Conservation (phyloP, 805 yeast species). For the Barnettozyma sp. region DNA sequence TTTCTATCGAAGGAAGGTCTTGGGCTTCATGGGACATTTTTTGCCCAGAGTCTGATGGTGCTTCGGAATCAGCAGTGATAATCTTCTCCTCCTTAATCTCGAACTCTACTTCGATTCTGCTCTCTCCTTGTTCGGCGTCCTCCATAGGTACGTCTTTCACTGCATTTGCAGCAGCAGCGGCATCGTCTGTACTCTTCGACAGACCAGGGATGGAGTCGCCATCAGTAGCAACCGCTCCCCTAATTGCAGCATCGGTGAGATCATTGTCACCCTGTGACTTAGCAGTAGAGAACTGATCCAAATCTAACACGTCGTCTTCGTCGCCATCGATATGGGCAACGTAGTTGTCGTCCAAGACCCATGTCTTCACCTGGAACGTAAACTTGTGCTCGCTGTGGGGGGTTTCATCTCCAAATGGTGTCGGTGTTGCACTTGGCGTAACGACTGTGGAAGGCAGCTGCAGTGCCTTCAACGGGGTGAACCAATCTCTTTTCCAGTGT, state of each 20-base stretch:
- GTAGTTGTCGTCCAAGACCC: slow-evolving; percentile 24
- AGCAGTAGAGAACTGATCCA: slow-evolving; percentile 31
- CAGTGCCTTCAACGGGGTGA: slow-evolving; percentile 15
- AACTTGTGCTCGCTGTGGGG: slow-evolving; percentile 14
- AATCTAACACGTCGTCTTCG: slow-evolving; percentile 38
- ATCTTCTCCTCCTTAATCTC: too few relatives aligned
- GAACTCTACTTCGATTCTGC: too few relatives aligned
- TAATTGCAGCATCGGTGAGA: slow-evolving; percentile 40
- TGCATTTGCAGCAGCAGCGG: slow-evolving; percentile 18
- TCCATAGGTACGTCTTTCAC: too few relatives aligned
- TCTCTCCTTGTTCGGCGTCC: too few relatives aligned
- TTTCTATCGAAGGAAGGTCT: too few relatives aligned
- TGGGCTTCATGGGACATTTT: too few relatives aligned
- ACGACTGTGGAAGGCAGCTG: slow-evolving; percentile 12
- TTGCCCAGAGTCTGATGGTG: too few relatives aligned
- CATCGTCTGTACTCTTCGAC: slow-evolving; percentile 21
- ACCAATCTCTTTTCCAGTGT: slow-evolving; percentile 27
- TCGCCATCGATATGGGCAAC: slow-evolving; percentile 29
- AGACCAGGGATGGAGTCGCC: slow-evolving; percentile 42
- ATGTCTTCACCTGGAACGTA: slow-evolving; percentile 27
- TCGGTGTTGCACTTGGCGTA: slow-evolving; percentile 21
- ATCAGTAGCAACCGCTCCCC: slow-evolving; percentile 47
- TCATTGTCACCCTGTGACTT: slow-evolving; percentile 21
- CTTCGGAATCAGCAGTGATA: too few relatives aligned
- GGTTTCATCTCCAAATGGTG: slow-evolving; percentile 24